phyloP scores from a whole-genome alignment of 179 eudicot species.

The Gypsophila paniculata region DNA sequence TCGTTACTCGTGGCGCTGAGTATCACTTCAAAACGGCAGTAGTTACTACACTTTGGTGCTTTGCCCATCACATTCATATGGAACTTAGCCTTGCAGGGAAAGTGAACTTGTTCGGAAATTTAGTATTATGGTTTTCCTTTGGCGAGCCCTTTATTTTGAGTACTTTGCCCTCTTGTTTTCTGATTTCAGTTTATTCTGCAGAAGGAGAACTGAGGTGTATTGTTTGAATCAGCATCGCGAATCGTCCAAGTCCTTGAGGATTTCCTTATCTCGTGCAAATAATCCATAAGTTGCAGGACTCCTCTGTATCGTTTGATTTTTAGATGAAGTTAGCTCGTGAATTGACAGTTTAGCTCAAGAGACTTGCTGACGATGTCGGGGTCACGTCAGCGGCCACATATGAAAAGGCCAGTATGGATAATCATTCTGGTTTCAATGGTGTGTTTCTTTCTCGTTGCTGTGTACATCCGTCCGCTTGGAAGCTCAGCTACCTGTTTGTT shows the following conservation, averaged over 20 bases:
- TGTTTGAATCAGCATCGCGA: neutral
- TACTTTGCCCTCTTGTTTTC: neutral
- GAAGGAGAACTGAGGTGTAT: constrained; percentile 9
- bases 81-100: neutral
- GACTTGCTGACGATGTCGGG: constrained; percentile 41
- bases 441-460: constrained; percentile 47
- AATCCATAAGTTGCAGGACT: constrained; percentile 14
- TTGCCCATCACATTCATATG: neutral
- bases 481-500: constrained; percentile 45
- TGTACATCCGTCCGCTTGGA: constrained; percentile 36
- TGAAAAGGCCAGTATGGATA: constrained; percentile 55
- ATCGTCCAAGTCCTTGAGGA: constrained; percentile 1
- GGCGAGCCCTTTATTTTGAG: neutral
- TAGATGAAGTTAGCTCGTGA: constrained; percentile 55
- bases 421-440: constrained; percentile 45
- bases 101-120: neutral
- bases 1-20: neutral
- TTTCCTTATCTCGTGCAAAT: constrained; percentile 17
- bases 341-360: constrained; percentile 37
- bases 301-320: constrained; percentile 26
- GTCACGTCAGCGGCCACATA: constrained; percentile 48
- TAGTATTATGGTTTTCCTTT: too few relatives aligned
- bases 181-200: constrained; percentile 11
- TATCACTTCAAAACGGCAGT: neutral
- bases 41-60: neutral